Evolutionary conservation across 192 early-diverging fungal species (phyloP).

Genomic region (Coemansia sp.): DNA sequence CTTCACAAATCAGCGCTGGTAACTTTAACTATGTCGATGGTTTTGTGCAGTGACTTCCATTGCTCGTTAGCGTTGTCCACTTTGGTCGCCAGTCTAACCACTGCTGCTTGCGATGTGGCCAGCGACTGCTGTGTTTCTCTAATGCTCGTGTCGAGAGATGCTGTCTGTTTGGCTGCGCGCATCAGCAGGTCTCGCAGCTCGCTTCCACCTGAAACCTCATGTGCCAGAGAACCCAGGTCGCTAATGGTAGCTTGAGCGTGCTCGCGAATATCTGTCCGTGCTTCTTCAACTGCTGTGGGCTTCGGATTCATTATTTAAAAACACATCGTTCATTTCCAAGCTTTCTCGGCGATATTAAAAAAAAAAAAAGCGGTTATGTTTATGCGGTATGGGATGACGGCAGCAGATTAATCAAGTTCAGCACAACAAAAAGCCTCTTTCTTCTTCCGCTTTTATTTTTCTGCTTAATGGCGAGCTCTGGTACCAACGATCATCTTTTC

Average conservation of each 20-base stretch:
- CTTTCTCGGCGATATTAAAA: too few species aligned
- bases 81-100: conserved; percentile 13
- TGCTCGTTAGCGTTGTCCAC: conserved; percentile 37
- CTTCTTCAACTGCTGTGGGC: conserved; percentile 39
- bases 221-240: conserved; percentile 32
- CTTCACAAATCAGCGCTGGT: conserved; percentile 31
- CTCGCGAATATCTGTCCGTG: conserved; percentile 41
- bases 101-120: conserved; percentile 10
- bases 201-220: conserved; percentile 44
- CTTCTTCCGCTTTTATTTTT: background rate
- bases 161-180: conserved; percentile 37
- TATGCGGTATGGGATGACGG: too few species aligned
- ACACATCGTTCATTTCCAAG: too few species aligned
- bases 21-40: conserved; percentile 39
- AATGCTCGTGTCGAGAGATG: conserved; percentile 27
- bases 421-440: background rate
- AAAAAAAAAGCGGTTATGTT: background rate
- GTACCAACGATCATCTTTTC: conserved; percentile 18
- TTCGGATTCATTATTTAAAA: conserved; percentile 2
- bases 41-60: conserved; percentile 35
- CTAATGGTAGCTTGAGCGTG: conserved; percentile 36
- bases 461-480: conserved; percentile 1
- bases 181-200: conserved; percentile 37
- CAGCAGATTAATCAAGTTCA: too few species aligned
- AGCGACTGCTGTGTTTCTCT: conserved; percentile 43